Evolutionary conservation across 2,329 filamentous ascomycete genomes (phyloP), one percentile per base, ranked within the genome.

Genomic region (Phyllosticta paracitricarpa): DNA sequence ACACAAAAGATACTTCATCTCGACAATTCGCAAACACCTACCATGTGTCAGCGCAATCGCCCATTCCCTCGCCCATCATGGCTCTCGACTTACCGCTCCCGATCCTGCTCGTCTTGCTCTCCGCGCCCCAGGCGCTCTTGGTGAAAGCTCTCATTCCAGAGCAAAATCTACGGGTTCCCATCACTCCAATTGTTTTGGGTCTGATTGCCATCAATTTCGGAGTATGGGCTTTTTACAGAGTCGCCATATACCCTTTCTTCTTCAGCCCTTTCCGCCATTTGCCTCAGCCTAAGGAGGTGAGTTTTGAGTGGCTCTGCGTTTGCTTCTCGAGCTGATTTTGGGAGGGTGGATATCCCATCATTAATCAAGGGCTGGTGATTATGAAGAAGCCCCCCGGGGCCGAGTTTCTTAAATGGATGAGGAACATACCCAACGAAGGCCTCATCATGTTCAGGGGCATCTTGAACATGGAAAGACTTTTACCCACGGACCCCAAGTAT

Each of bases 201-300:
- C 40, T 61, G 51, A 30, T 55, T 28, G 51, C 12, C 2, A 22
- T 58, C 51, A 61, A 61, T 51, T 61, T 61, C 55, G 52, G 28
- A 25, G 30, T 19, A 24, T 61, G 59, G 59, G 51, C 30, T 8
- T 55, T 61, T 19, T 61, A 51, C 19, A 61, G 25, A 28, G 30
- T 54, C 26, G 28, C 72, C 19, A 59, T 74, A 4, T 76, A 76
- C 54, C 75, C 75, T 1, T 73, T 72, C 62, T 70, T 73, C 63
- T 62, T 75, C 10, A 75, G 70, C 17, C 75, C 76, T 3, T 64
- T 77, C 8, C 68, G 75, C 14, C 70, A 77, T 63, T 66, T 78
- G 3, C 76, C 76, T 1, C 62, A 67, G 14, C 69, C 71, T 3
- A 66, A 65, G 54, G 62, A 64, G 40, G 51, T 10, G 59, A 53